These are phyloP conservation scores for Russula sp. DNA, from an alignment of 768 basidiomycete genomes.

Conservation along the genomic window DNA sequence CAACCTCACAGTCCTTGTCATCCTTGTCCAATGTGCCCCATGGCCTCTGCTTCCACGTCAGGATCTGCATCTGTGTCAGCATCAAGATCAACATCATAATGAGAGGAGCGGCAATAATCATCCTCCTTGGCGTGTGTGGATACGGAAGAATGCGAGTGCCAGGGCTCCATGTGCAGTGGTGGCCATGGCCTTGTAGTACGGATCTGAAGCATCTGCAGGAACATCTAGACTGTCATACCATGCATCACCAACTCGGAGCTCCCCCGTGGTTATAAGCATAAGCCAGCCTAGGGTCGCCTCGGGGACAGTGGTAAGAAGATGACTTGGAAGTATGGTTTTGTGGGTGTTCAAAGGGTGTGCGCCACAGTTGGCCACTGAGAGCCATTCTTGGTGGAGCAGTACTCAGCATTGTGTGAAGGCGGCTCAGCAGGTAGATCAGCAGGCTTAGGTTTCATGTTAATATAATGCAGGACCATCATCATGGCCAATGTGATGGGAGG, in stretches of 20 bases:
- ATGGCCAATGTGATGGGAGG: not conserved
- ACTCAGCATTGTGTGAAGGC: not conserved
- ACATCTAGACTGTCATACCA: conserved; percentile 13
- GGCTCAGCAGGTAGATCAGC: conserved; percentile 9
- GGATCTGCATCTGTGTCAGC: conserved; percentile 6
- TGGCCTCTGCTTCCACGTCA: conserved; percentile 28
- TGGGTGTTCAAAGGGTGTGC: too few relatives aligned
- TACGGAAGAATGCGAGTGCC: conserved; percentile 3
- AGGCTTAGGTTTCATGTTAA: conserved; percentile 8
- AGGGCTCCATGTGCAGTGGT: conserved; percentile 10
- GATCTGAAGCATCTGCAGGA: conserved; percentile 6
- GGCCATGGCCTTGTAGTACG: conserved; percentile 12
- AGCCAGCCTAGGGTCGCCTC: not conserved
- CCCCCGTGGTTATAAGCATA: conserved; percentile 3
- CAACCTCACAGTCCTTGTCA: not conserved
- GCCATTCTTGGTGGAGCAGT: not conserved
- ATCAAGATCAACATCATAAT: conserved; percentile 23
- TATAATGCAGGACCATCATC: conserved; percentile 16
- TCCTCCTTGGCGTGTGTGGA: not conserved
- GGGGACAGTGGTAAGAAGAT: not conserved
- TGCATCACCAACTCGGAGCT: conserved; percentile 10
- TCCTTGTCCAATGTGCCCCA: conserved; percentile 24
- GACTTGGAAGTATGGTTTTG: not conserved
- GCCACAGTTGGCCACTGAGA: too few relatives aligned
- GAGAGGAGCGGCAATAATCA: not conserved